Conservation (phyloP, 2,329 filamentous ascomycete genomes). For the Gremmenia infestans region DNA sequence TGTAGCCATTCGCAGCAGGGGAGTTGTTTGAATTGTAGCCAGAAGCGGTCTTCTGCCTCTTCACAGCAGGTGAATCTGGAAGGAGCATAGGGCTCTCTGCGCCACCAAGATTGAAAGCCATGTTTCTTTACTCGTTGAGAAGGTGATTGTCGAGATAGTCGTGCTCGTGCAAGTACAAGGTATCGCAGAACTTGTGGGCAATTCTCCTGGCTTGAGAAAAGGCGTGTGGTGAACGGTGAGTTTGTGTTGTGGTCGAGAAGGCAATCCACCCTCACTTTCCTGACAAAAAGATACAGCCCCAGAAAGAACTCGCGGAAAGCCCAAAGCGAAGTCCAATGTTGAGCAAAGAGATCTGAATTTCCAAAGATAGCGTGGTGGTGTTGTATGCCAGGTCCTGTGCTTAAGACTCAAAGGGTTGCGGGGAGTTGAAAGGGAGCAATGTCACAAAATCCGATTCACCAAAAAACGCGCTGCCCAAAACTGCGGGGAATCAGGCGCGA, state of each 20-base stretch:
- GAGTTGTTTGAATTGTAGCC: slow-evolving; percentile 28
- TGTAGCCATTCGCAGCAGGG: slow-evolving; percentile 24
- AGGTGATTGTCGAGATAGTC: background rate
- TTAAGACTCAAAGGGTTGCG: too few relatives aligned
- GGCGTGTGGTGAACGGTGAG: background rate
- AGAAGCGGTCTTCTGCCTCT: slow-evolving; percentile 29
- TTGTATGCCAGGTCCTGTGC: background rate
- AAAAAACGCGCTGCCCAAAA: background rate
- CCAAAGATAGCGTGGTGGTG: background rate
- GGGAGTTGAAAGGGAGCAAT: too few relatives aligned
- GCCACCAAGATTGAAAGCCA: slow-evolving; percentile 17
- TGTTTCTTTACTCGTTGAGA: slow-evolving; percentile 2
- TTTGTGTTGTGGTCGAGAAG: background rate
- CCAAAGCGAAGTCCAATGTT: background rate
- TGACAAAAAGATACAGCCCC: background rate
- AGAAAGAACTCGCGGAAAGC: too few relatives aligned
- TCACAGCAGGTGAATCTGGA: slow-evolving; percentile 25
- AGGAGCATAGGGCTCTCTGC: slow-evolving; percentile 4
- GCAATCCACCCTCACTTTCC: background rate
- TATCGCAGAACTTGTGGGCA: background rate
- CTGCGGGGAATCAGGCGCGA: background rate
- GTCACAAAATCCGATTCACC: background rate
- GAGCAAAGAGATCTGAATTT: background rate
- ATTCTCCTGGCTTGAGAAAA: background rate
- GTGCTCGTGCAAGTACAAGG: background rate